Base-by-base conservation (phyloP, 2,329 filamentous ascomycete genomes). In the Thelonectria discophora region DNA sequence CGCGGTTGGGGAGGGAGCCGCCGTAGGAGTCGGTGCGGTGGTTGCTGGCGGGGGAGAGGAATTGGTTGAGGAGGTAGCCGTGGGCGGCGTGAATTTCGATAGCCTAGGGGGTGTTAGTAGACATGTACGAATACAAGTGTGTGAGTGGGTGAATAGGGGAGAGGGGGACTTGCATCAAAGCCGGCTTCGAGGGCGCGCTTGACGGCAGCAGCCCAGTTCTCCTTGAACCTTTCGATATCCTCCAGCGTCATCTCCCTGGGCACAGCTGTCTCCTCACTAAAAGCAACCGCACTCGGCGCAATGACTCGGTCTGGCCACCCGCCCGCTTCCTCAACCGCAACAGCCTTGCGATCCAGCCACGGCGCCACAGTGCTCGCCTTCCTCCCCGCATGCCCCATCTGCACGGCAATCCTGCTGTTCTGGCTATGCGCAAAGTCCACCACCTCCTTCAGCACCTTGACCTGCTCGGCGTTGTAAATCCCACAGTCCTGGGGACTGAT, bases 381-480 rank as follows among this genome's bases (percentile, higher is more conserved):
- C 12, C 84, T 77, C 0, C 90, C 90, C 0, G 89, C 90, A 69
- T 93, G 90, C 0, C 79, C 89, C 12, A 93, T 79, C 74, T 92
- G 89, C 43, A 91, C 86, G 12, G 83, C 88, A 60, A 91, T 88
- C 51, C 86, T 83, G 70, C 88, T 86, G 65, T 79, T 81, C 72
- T 92, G 89, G 17, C 81, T 84, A 30, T 72, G 69, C 0, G 85
- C 86, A 60, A 91, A 92, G 46, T 91, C 88, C 2, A 88, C 83
- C 9, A 89, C 81, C 30, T 81, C 79, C 63, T 79, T 82, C 47
- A 90, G 75, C 0, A 82, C 82, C 61, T 81, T 87, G 57, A 90
- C 86, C 67, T 93, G 90, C 1, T 81, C 84, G 72, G 93, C 90
- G 60, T 88, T 82, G 90, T 90, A 93, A 3, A 93, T 74, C 0